These are phyloP conservation scores for Keithomyces neogunnii DNA, from an alignment of 2,329 filamentous ascomycete genomes.

Conservation along the genomic window DNA sequence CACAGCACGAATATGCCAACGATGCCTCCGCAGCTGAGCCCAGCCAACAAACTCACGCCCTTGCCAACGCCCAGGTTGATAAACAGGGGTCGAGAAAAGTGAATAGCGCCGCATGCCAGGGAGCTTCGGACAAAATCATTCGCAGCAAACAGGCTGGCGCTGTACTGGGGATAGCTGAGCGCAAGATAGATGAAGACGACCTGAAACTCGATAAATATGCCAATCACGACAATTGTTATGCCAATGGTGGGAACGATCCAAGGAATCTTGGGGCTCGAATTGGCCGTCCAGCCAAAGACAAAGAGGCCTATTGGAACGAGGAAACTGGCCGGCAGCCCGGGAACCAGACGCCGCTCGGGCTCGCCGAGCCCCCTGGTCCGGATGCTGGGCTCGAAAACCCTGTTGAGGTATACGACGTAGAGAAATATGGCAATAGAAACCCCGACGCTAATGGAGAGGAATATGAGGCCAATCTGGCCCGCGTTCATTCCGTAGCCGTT, in stretches of 20 bases:
- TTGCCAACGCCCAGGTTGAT: conserved; percentile 10
- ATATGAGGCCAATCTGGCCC: conserved; percentile 53
- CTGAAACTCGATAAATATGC: conserved; percentile 30
- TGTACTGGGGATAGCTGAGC: conserved; percentile 11
- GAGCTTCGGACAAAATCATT: conserved; percentile 11
- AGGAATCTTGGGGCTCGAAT: conserved; percentile 39
- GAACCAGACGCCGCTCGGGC: conserved; percentile 12
- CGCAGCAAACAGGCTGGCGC: conserved; percentile 12
- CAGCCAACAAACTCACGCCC: conserved; percentile 12
- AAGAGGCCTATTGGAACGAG: conserved; percentile 60
- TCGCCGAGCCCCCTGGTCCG: conserved; percentile 8
- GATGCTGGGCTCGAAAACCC: conserved; percentile 5
- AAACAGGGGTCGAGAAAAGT: conserved; percentile 12
- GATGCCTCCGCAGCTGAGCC: conserved; percentile 9
- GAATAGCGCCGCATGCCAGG: conserved; percentile 7
- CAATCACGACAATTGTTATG: conserved; percentile 44
- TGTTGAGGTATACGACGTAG: conserved; percentile 11
- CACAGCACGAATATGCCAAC: conserved; percentile 8
- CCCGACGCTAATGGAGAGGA: conserved; percentile 49
- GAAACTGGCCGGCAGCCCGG: conserved; percentile 38
- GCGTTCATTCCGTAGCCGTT: conserved; percentile 32
- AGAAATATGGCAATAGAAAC: conserved; percentile 45
- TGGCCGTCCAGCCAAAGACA: conserved; percentile 64
- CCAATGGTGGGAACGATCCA: conserved; percentile 51
- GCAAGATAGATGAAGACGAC: conserved; percentile 13